Evolutionary conservation across 2,329 filamentous ascomycete genomes (phyloP).

Genomic region (Beauveria bassiana): DNA sequence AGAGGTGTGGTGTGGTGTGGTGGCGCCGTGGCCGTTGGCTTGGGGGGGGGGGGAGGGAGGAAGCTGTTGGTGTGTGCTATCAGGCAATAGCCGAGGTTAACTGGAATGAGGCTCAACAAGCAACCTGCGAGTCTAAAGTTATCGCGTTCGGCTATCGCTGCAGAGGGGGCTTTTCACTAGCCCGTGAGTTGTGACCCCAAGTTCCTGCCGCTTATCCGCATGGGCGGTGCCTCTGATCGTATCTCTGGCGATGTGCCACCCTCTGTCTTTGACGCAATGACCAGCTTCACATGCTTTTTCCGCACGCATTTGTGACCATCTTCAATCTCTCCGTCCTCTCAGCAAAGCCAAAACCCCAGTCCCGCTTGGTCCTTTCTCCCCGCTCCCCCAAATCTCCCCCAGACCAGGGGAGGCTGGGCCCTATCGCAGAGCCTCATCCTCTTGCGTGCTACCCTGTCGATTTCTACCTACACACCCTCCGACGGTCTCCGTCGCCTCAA

Average conservation of each 20-base stretch:
- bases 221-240: neutral
- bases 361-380: neutral
- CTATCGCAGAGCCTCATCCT: neutral
- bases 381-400: neutral
- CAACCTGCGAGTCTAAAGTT: neutral
- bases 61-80: neutral
- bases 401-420: neutral
- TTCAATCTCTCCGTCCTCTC: neutral
- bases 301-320: neutral
- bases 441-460: neutral
- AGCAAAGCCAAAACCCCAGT: neutral
- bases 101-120: neutral
- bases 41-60: neutral
- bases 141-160: slow-evolving; percentile 9
- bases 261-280: neutral
- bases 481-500: neutral
- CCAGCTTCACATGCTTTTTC: neutral
- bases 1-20: neutral
- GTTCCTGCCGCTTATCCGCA: slow-evolving; percentile 1
- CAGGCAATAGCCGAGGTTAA: neutral
- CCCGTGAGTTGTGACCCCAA: neutral
- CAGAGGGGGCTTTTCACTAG: neutral
- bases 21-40: neutral
- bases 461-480: neutral
- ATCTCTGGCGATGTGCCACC: neutral